Conservation (phyloP, 1,284 basidiomycete genomes). For the Grifola frondosa region DNA sequence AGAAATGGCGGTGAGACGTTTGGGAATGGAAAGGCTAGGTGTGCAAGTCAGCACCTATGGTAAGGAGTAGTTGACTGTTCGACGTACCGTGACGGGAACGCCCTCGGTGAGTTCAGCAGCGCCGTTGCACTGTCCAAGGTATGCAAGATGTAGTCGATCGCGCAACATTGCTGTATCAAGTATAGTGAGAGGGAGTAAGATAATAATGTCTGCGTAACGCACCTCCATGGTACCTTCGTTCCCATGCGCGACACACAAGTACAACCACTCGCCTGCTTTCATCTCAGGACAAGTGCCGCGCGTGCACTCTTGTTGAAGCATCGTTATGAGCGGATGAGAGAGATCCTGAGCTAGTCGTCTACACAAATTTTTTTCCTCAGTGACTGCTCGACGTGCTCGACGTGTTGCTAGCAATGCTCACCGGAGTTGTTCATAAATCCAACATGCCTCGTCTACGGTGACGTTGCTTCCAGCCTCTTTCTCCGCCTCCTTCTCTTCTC, state of each 20-base stretch:
- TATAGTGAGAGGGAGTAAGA: constrained; percentile 9
- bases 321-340: constrained; percentile 85
- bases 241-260: constrained; percentile 92
- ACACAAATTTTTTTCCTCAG: constrained; percentile 2
- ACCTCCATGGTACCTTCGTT: constrained; percentile 78
- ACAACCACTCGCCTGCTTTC: constrained; percentile 97
- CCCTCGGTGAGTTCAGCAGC: constrained; percentile 86
- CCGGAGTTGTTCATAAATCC: constrained; percentile 96
- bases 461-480: constrained; percentile 49
- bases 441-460: constrained; percentile 79
- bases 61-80: background rate
- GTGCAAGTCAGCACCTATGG: background rate
- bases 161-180: constrained; percentile 78
- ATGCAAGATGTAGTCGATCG: constrained; percentile 96
- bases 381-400: constrained; percentile 3
- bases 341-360: constrained; percentile 93
- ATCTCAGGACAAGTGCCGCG: constrained; percentile 88
- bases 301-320: constrained; percentile 84
- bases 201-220: constrained; percentile 10
- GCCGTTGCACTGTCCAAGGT: constrained; percentile 93
- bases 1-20: constrained; percentile 84
- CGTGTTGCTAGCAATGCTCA: constrained; percentile 36
- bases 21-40: constrained; percentile 74
- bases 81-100: constrained; percentile 84
- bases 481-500: constrained; percentile 39